These are phyloP conservation scores for Xanthoconium separans DNA, from an alignment of 1,284 basidiomycete species.

Conservation along the genomic window DNA sequence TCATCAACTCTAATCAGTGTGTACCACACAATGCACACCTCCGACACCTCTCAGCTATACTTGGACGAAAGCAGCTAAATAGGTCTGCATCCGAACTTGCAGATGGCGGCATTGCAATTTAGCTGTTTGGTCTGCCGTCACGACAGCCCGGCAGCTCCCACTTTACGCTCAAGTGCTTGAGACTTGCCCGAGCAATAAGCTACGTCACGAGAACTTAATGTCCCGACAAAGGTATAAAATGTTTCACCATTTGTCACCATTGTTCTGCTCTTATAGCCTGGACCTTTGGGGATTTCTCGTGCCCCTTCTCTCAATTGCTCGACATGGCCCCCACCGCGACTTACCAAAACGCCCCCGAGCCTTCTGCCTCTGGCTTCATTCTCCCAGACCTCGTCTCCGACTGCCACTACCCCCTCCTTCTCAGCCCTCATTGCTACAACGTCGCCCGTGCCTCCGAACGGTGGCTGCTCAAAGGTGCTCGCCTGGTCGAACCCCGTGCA, in stretches of 20 bases:
- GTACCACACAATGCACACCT: background rate
- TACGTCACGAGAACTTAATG: conserved; percentile 3
- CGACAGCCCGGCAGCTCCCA: conserved; percentile 2
- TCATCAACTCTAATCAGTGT: background rate
- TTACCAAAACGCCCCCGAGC: conserved; percentile 9
- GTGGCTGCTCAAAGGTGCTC: conserved; percentile 56
- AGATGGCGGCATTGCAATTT: background rate
- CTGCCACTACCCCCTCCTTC: conserved; percentile 54
- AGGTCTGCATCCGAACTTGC: too few relatives aligned
- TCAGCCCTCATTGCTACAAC: conserved; percentile 53
- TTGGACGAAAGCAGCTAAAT: background rate
- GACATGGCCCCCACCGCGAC: conserved; percentile 31
- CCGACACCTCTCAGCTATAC: conserved; percentile 1
- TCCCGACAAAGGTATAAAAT: conserved; percentile 26
- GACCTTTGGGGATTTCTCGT: background rate
- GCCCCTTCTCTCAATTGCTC: background rate
- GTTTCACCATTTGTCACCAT: conserved; percentile 22
- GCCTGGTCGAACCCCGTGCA: conserved; percentile 51
- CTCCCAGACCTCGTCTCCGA: conserved; percentile 65
- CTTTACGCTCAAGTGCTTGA: conserved; percentile 1
- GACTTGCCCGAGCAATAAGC: background rate
- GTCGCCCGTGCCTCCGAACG: conserved; percentile 54
- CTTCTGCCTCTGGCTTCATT: conserved; percentile 41
- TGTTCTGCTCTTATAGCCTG: conserved; percentile 20
- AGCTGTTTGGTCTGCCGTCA: conserved; percentile 3